Percentiles rank a stretch among this genome's conserved stretches.
phyloP scores from a whole-genome alignment of 2,329 filamentous ascomycete genomes.

The Monilinia fructicola region DNA sequence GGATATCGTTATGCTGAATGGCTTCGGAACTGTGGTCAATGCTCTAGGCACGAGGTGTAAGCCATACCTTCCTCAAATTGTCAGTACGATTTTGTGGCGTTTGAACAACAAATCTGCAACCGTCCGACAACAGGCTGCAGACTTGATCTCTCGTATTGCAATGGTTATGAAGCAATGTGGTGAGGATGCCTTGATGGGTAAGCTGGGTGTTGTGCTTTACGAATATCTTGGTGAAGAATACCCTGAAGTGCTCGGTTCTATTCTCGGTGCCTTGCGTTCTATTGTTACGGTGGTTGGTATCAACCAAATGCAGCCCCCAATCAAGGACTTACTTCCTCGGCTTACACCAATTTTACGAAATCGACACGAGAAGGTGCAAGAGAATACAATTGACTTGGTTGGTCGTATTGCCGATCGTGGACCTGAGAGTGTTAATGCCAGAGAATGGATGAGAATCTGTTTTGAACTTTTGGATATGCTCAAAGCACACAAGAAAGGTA shows the following conservation, averaged over 20 bases:
- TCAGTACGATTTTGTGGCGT: slow-evolving; percentile 92
- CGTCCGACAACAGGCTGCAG: slow-evolving; percentile 93
- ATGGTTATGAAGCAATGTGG: slow-evolving; percentile 99
- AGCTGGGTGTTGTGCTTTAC: slow-evolving; percentile 91
- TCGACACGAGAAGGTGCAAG: slow-evolving; percentile 97
- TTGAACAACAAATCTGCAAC: slow-evolving; percentile 98
- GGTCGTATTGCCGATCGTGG: slow-evolving; percentile 97
- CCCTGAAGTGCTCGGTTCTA: slow-evolving; percentile 94
- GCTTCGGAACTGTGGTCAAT: slow-evolving; percentile 96
- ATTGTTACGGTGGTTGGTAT: slow-evolving; percentile 99
- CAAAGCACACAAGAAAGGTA: slow-evolving; percentile 99
- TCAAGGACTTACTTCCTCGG: slow-evolving; percentile 90
- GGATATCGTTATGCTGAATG: slow-evolving; percentile 93
- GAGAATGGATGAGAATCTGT: slow-evolving; percentile 99
- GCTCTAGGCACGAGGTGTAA: slow-evolving; percentile 91
- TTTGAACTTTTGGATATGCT: slow-evolving; percentile 99
- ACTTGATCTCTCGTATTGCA: slow-evolving; percentile 93
- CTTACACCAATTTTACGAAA: slow-evolving; percentile 98
- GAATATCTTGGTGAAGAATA: slow-evolving; percentile 99
- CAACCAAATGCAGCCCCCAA: slow-evolving; percentile 95
- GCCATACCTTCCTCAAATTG: slow-evolving; percentile 94
- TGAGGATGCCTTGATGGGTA: slow-evolving; percentile 93
- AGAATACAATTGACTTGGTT: slow-evolving; percentile 97
- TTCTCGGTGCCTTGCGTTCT: slow-evolving; percentile 88
- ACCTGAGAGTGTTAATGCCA: slow-evolving; percentile 91